Evolutionary conservation across 108 stramenopile species (phyloP).

Genomic region (Aurantiochytrium sp.): DNA sequence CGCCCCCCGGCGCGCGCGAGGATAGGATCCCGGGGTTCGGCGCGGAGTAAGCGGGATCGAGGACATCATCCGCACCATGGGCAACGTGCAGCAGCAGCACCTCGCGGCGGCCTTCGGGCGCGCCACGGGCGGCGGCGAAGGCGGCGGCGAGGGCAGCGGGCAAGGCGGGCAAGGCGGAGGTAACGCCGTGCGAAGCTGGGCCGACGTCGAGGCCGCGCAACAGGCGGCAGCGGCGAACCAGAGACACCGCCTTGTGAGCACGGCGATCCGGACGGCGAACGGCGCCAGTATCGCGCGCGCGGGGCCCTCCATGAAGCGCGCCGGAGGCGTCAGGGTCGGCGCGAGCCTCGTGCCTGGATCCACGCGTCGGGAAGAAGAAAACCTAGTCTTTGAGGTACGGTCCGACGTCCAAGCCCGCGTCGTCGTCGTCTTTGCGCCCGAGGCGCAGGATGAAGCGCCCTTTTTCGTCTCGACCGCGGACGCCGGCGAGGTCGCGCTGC

Average conservation of each 20-base stretch:
- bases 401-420: background rate
- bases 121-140: too few relatives aligned
- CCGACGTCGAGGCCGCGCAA: background rate
- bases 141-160: too few relatives aligned
- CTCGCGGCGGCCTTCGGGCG: too few relatives aligned
- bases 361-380: background rate
- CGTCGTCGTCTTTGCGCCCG: background rate
- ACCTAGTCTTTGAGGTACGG: background rate
- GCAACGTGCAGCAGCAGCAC: too few relatives aligned
- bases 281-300: background rate
- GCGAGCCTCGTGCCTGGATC: background rate
- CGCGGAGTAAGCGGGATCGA: too few relatives aligned
- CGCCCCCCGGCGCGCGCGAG: too few relatives aligned
- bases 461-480: background rate
- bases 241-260: background rate
- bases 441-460: background rate
- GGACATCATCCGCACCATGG: too few relatives aligned
- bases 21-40: too few relatives aligned
- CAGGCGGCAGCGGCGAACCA: background rate
- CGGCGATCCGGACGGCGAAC: background rate
- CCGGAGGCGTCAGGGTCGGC: background rate
- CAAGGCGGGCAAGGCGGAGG: background rate
- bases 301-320: background rate
- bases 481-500: background rate
- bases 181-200: background rate